Percentiles rank a stretch among this genome's conserved stretches.
phyloP scores from a whole-genome alignment of 2,329 filamentous ascomycete species.

The Tolypocladium album region DNA sequence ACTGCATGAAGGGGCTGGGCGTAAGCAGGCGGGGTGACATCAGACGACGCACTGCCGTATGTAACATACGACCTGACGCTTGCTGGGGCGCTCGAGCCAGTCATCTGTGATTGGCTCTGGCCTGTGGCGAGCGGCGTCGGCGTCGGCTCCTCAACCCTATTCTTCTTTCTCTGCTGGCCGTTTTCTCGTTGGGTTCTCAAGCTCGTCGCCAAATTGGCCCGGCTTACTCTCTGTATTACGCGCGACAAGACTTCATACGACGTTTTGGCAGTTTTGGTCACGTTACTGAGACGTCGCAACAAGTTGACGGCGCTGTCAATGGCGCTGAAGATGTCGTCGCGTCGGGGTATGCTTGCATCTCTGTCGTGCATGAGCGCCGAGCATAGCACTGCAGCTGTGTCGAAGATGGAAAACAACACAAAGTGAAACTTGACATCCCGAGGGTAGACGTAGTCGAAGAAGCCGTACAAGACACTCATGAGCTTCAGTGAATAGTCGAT shows the following conservation, averaged over 20 bases:
- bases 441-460: constrained; percentile 33
- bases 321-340: constrained; percentile 26
- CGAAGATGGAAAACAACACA: constrained; percentile 38
- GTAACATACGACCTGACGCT: not conserved
- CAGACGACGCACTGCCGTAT: not conserved
- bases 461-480: constrained; percentile 24
- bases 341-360: constrained; percentile 26
- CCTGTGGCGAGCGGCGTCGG: constrained; percentile 4
- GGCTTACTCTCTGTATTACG: constrained; percentile 12
- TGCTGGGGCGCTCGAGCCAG: constrained; percentile 1
- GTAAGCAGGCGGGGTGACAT: not conserved
- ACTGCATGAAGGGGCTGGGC: not conserved
- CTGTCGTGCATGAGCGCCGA: constrained; percentile 40
- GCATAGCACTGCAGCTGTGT: constrained; percentile 38
- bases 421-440: constrained; percentile 37
- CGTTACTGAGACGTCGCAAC: constrained; percentile 18
- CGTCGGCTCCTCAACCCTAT: constrained; percentile 1
- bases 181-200: not conserved
- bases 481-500: constrained; percentile 32
- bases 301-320: constrained; percentile 25
- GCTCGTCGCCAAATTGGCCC: not conserved
- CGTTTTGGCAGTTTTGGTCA: constrained; percentile 19
- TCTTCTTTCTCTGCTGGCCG: constrained; percentile 5
- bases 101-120: not conserved
- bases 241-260: constrained; percentile 20